Percentiles rank a stretch among this genome's conserved stretches.
phyloP scores from a whole-genome alignment of 2,329 filamentous ascomycete genomes.

The Nemania serpens region DNA sequence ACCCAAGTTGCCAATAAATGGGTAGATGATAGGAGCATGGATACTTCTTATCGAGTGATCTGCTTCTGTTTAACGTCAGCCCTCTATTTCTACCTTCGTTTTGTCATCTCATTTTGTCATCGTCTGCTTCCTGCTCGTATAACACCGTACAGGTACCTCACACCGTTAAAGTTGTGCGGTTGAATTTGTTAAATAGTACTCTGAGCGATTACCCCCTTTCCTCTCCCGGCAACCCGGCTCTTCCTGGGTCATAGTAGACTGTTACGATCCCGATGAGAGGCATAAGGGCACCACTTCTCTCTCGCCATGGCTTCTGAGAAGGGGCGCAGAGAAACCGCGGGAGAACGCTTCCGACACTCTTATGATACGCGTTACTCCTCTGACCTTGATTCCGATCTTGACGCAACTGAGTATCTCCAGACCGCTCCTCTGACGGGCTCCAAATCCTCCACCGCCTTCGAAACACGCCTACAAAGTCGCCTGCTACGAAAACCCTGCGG shows the following conservation, averaged over 20 bases:
- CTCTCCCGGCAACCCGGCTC: no score
- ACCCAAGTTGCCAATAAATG: no score
- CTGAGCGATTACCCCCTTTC: no score
- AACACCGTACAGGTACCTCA: no score
- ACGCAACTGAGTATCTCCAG: conserved; percentile 47
- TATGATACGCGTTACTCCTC: conserved; percentile 38
- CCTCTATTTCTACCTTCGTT: no score
- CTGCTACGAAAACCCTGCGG: conserved; percentile 34
- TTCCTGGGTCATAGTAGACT: neutral
- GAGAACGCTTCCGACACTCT: conserved; percentile 39
- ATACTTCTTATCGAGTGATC: no score
- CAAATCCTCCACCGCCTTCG: conserved; percentile 30
- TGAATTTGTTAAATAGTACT: no score
- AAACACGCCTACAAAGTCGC: conserved; percentile 32
- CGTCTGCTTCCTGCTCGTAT: no score
- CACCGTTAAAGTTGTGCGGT: no score
- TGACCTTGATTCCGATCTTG: conserved; percentile 41
- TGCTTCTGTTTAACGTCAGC: no score
- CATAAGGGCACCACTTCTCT: neutral
- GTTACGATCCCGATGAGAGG: neutral
- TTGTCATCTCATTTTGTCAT: no score
- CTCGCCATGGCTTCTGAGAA: conserved; percentile 17
- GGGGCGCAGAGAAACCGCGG: conserved; percentile 24
- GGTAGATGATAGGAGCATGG: no score
- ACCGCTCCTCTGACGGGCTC: conserved; percentile 41